Conservation (phyloP, 2,329 filamentous ascomycete genomes). For the Trichoderma arundinaceum region DNA sequence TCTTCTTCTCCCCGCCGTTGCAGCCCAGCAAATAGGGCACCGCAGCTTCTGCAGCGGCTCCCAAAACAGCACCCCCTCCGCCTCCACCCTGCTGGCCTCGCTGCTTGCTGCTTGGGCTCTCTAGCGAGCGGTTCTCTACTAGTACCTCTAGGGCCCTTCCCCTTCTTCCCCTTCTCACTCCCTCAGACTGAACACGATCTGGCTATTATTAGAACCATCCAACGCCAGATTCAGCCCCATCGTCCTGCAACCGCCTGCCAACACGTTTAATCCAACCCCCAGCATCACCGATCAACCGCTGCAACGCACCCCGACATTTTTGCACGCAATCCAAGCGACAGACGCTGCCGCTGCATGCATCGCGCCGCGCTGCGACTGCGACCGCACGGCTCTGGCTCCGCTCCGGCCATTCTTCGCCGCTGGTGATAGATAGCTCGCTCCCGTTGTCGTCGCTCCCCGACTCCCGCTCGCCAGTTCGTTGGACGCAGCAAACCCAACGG, state of each 20-base stretch:
- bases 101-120: no score
- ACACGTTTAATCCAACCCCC: slow-evolving; percentile 32
- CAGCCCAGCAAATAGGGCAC: no score
- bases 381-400: slow-evolving; percentile 21
- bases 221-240: slow-evolving; percentile 58
- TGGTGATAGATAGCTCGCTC: neutral
- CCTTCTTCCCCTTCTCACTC: slow-evolving; percentile 35
- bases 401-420: neutral
- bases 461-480: no score
- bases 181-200: slow-evolving; percentile 50
- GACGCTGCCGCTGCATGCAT: slow-evolving; percentile 21
- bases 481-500: slow-evolving; percentile 20
- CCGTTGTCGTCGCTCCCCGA: neutral
- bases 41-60: no score
- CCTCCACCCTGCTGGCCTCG: no score
- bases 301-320: slow-evolving; percentile 9
- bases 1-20: no score
- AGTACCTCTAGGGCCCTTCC: slow-evolving; percentile 20
- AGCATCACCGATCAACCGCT: slow-evolving; percentile 32
- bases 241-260: slow-evolving; percentile 39
- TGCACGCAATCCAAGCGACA: slow-evolving; percentile 14
- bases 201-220: slow-evolving; percentile 59
- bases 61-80: no score
- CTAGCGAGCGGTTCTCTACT: no score
- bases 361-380: slow-evolving; percentile 14